Conservation (phyloP, 495 filamentous ascomycete species). For the Penicillium longicatenatum region DNA sequence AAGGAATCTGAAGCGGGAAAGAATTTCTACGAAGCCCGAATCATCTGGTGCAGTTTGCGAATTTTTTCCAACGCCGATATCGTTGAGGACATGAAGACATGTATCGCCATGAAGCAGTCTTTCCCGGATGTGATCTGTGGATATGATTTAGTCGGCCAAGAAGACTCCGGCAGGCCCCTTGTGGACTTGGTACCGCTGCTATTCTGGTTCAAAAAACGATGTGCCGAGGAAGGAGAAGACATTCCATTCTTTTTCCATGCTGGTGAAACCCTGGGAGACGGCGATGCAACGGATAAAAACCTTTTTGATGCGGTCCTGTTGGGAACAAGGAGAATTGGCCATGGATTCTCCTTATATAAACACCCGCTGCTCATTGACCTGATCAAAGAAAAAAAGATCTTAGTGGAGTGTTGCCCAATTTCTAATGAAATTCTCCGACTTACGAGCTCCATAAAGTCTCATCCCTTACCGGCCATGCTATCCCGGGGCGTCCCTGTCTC, state of each 20-base stretch:
- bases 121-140: slow-evolving; percentile 82
- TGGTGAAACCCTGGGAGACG: slow-evolving; percentile 80
- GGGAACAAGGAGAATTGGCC: slow-evolving; percentile 84
- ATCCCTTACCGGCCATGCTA: slow-evolving; percentile 81
- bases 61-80: slow-evolving; percentile 62
- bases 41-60: slow-evolving; percentile 85
- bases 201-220: slow-evolving; percentile 90
- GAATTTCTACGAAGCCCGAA: slow-evolving; percentile 78
- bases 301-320: slow-evolving; percentile 89
- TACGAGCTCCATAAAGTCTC: slow-evolving; percentile 71
- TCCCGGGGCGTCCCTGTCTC: slow-evolving; percentile 69
- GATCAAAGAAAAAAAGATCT: slow-evolving; percentile 82
- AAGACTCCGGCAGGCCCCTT: slow-evolving; percentile 75
- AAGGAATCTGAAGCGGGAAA: slow-evolving; percentile 67
- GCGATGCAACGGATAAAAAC: slow-evolving; percentile 75
- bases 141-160: slow-evolving; percentile 86
- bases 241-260: slow-evolving; percentile 98
- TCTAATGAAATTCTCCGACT: slow-evolving; percentile 83
- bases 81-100: slow-evolving; percentile 78
- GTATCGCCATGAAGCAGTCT: slow-evolving; percentile 75
- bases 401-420: slow-evolving; percentile 85
- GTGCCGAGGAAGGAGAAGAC: slow-evolving; percentile 72
- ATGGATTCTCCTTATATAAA: slow-evolving; percentile 85
- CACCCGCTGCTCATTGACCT: slow-evolving; percentile 88
- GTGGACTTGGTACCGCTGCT: slow-evolving; percentile 77